Base-by-base conservation (phyloP, 208 protist genomes). In the Crithidia expoeki region DNA sequence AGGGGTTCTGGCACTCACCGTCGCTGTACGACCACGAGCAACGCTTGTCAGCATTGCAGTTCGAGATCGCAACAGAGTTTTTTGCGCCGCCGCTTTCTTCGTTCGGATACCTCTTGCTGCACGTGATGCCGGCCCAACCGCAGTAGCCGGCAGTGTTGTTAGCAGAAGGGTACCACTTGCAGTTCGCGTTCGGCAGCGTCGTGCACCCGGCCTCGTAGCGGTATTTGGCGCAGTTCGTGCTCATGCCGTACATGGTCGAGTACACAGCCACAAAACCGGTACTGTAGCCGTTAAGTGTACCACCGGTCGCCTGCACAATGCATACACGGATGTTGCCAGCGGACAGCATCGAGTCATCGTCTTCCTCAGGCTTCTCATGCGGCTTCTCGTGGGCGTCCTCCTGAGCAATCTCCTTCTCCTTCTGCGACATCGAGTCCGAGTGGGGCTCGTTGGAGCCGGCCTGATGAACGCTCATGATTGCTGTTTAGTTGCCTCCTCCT, bases 191-290 rank as follows among this genome's bases (percentile, higher is more conserved):
- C 36, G 75, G 51, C 28, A 83, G 57, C 9, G 80, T 88, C 38
- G 55, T n/a, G 47, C 62, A 5, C n/a, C 62, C 57, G 4, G 27
- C 66, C 58, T 75, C 27, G 14, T 33, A 49, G 17, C 65, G 56
- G 81, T 79, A 91, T 7, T 42, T 12, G n/a, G 74, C 74, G 72
- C 90, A 95, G 62, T 91, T 87, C 32, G 71, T 86, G 49, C 79
- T 81, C 33, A 65, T 76, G 32, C 74, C 70, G 76, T 85, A 92
- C n/a, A 93, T 50, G 17, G 74, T 78, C 4, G 79, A 72, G 73
- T 93, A 92, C 19, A 93, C 83, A 36, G 64, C 80, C 34, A 95
- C 87, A 36, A 91, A 93, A 28, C 87, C 87, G 57, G 90, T 92
- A 28, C 78, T 79, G 76, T 85, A 89, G 30, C 90, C 90, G 68